Conservation (phyloP, 306 rosid genomes). For the Senna tora region DNA sequence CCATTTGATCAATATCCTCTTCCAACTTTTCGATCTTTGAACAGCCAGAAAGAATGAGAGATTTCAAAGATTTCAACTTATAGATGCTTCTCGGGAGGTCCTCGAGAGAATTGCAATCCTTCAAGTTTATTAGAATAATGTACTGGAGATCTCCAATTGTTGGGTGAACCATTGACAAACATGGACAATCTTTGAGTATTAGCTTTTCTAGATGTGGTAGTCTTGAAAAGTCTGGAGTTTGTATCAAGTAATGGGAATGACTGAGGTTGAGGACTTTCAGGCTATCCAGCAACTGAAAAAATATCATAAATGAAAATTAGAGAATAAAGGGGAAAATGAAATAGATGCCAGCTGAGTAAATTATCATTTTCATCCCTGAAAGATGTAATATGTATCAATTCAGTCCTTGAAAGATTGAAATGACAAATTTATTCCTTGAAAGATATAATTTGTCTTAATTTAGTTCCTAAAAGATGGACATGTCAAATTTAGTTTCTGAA, state of each 20-base stretch:
- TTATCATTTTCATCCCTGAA: too few species aligned
- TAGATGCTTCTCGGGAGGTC: slow-evolving; percentile 8
- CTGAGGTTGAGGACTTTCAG: slow-evolving; percentile 49
- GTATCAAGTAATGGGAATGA: slow-evolving; percentile 21
- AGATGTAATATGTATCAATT: too few species aligned
- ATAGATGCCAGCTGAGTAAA: background rate
- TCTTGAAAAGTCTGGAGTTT: slow-evolving; percentile 47
- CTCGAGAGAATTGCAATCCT: slow-evolving; percentile 24
- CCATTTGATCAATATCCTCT: slow-evolving; percentile 44
- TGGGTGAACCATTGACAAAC: slow-evolving; percentile 33
- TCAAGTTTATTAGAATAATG: slow-evolving; percentile 26
- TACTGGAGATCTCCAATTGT: slow-evolving; percentile 37
- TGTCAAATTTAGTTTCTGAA: too few species aligned
- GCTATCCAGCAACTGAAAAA: slow-evolving; percentile 15
- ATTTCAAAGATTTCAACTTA: slow-evolving; percentile 41
- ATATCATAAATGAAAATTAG: background rate
- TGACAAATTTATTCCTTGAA: too few species aligned
- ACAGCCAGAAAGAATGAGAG: slow-evolving; percentile 53
- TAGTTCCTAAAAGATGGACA: too few species aligned
- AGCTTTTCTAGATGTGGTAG: slow-evolving; percentile 29
- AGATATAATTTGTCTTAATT: too few species aligned
- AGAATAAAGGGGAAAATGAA: background rate
- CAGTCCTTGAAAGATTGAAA: too few species aligned
- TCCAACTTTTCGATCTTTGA: slow-evolving; percentile 37
- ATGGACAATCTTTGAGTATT: slow-evolving; percentile 22